Evolutionary conservation across 257 asterid species (phyloP), one percentile per base, ranked within the genome.

Genomic region (Ballota nigra): DNA sequence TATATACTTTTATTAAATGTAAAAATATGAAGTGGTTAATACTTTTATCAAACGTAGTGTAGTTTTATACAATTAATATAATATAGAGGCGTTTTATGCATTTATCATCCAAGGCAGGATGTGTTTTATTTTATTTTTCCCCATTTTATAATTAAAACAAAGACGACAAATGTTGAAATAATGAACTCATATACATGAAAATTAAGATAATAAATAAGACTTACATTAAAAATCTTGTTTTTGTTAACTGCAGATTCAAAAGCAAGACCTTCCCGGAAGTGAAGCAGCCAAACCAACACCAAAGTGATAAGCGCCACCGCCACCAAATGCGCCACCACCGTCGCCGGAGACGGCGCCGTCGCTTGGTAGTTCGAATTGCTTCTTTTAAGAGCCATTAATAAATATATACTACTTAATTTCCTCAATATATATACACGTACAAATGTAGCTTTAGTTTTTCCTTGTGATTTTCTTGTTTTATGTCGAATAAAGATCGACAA

Each of bases 241-340:
- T 86, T 84, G 49, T 52, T 31, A 31, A 28, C 65, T 5, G 92
- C 65, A 8, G 92, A 80, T 19, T 68, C 55, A 76, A 86, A 83
- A 40, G 90, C 83, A 53, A 84, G 45, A 5, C 96, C 96, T 6
- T 78, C 84, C 13, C 86, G 72, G 73, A 88, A 88, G n/a, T 84
- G 85, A 7, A 88, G 71, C 28, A 88, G 86, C 96, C 96, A 88
- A 26, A 86, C 82, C 12, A 86, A 82, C 11, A 84, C 52, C 47
- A 88, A 82, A 36, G 63, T 62, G 28, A 61, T 33, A 19, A 83
- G 29, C 4, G 89, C 79, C 11, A 79, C 20, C 24, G 82, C 82
- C 66, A 79, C 43, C 80, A 86, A 62, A 72, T 86, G 96, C 5
- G 86, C 90, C 55, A 86, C 75, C 5, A 80, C 2, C 23, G 86